Evolutionary conservation across 1,139 yeast genomes (phyloP).

Genomic region (Sugiyamaella xylanicola): DNA sequence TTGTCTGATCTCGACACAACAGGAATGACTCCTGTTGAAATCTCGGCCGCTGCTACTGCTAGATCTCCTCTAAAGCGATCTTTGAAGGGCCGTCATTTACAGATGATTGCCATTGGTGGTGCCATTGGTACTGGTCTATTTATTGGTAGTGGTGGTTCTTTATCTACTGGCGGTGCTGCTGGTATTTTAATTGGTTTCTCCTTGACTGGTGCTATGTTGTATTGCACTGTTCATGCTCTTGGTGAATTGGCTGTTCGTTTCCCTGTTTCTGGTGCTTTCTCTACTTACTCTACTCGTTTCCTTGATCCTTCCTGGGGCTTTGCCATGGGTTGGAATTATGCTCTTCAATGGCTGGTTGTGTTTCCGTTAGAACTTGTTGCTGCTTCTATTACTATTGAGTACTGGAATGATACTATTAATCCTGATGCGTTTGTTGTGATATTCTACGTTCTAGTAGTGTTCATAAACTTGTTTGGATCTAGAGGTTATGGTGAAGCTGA

Average conservation of each 20-base stretch:
- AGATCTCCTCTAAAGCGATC: slow-evolving; percentile 69
- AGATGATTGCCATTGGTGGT: slow-evolving; percentile 90
- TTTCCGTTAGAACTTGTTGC: slow-evolving; percentile 81
- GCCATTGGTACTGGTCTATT: slow-evolving; percentile 78
- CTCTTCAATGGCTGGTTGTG: slow-evolving; percentile 76
- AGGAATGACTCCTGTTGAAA: slow-evolving; percentile 34
- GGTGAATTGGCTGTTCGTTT: slow-evolving; percentile 65
- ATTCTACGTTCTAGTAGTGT: slow-evolving; percentile 58
- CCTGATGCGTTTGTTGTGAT: slow-evolving; percentile 69
- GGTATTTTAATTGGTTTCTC: slow-evolving; percentile 61
- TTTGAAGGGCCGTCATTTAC: slow-evolving; percentile 66
- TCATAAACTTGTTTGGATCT: slow-evolving; percentile 70
- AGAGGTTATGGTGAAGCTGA: slow-evolving; percentile 80
- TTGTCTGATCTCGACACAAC: slow-evolving; percentile 25
- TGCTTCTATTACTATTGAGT: slow-evolving; percentile 69
- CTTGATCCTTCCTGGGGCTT: slow-evolving; percentile 71
- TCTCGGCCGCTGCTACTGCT: slow-evolving; percentile 45
- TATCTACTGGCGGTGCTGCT: slow-evolving; percentile 66
- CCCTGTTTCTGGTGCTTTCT: slow-evolving; percentile 65
- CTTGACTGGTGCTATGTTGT: slow-evolving; percentile 48
- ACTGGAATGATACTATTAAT: slow-evolving; percentile 56
- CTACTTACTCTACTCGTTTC: slow-evolving; percentile 56
- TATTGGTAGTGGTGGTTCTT: slow-evolving; percentile 65
- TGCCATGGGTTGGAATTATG: slow-evolving; percentile 84
- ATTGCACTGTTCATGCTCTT: slow-evolving; percentile 59